Conservation (phyloP, 2,329 filamentous ascomycete genomes). For the Xylaria polymorpha region DNA sequence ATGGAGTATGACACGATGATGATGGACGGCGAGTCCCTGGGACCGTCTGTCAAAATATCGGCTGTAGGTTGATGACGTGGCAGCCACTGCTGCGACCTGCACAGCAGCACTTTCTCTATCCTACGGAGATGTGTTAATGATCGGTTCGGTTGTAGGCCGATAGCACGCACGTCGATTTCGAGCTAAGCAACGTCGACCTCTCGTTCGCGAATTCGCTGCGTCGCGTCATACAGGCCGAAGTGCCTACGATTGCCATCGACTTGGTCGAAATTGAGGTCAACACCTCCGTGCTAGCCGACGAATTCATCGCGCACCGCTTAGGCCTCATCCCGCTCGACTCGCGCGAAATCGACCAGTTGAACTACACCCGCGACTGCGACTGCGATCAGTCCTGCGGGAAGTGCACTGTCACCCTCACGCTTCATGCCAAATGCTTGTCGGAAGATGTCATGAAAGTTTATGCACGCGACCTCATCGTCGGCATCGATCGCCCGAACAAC, state of each 20-base stretch:
- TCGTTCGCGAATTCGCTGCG: slow-evolving; percentile 93
- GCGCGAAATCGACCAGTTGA: slow-evolving; percentile 82
- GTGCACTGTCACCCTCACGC: slow-evolving; percentile 85
- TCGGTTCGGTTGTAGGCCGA: slow-evolving; percentile 71
- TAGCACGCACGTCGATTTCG: slow-evolving; percentile 85
- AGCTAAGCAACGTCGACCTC: slow-evolving; percentile 88
- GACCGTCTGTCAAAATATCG: slow-evolving; percentile 69
- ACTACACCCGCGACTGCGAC: slow-evolving; percentile 93
- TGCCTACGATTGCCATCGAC: slow-evolving; percentile 94
- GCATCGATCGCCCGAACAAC: slow-evolving; percentile 75
- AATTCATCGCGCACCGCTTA: slow-evolving; percentile 93
- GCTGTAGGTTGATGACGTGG: slow-evolving; percentile 56
- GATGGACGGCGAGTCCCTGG: slow-evolving; percentile 68
- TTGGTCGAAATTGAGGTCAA: slow-evolving; percentile 93
- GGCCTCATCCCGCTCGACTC: slow-evolving; percentile 90
- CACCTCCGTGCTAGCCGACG: slow-evolving; percentile 94
- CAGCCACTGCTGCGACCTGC: slow-evolving; percentile 11
- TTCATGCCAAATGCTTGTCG: slow-evolving; percentile 86
- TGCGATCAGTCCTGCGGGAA: slow-evolving; percentile 95
- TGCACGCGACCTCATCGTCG: slow-evolving; percentile 85
- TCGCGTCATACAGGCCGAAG: slow-evolving; percentile 90
- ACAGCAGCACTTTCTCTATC: neutral
- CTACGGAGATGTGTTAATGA: slow-evolving; percentile 39
- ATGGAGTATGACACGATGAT: slow-evolving; percentile 72
- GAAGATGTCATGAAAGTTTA: slow-evolving; percentile 95